These are phyloP conservation scores for Exophiala viscosa DNA, from an alignment of 2,329 filamentous ascomycete species.

Conservation along the genomic window DNA sequence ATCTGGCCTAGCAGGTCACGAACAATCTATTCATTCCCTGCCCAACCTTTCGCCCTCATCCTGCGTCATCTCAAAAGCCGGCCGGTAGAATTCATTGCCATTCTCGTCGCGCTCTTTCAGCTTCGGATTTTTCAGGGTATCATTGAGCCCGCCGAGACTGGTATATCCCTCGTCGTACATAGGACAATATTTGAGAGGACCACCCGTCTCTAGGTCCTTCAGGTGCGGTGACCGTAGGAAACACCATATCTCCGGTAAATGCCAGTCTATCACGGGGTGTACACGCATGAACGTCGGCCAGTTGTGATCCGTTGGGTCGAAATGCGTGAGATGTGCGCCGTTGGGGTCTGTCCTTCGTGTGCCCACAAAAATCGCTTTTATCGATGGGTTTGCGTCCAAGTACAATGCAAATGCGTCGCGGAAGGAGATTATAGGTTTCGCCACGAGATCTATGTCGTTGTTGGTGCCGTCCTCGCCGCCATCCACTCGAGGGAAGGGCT, in stretches of 20 bases:
- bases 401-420: constrained; percentile 76
- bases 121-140: constrained; percentile 85
- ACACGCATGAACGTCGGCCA: constrained; percentile 93
- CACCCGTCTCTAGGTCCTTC: constrained; percentile 39
- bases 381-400: constrained; percentile 47
- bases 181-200: constrained; percentile 67
- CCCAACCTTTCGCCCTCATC: constrained; percentile 78
- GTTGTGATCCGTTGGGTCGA: constrained; percentile 79
- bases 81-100: constrained; percentile 52
- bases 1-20: too few species aligned
- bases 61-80: constrained; percentile 70
- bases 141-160: constrained; percentile 80
- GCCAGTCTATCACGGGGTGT: constrained; percentile 96
- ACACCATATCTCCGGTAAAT: constrained; percentile 90
- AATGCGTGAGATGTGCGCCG: constrained; percentile 71
- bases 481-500: not conserved
- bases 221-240: constrained; percentile 65
- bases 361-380: constrained; percentile 81
- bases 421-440: constrained; percentile 52
- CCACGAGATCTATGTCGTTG: not conserved
- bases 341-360: constrained; percentile 91
- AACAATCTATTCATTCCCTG: constrained; percentile 48
- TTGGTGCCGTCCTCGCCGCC: not conserved
- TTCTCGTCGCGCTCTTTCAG: constrained; percentile 45
- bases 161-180: constrained; percentile 90